Percentiles rank a stretch among this genome's conserved stretches.
phyloP scores from a whole-genome alignment of 805 yeast genomes.

The Sugiyamaella boreocaroliniensis region DNA sequence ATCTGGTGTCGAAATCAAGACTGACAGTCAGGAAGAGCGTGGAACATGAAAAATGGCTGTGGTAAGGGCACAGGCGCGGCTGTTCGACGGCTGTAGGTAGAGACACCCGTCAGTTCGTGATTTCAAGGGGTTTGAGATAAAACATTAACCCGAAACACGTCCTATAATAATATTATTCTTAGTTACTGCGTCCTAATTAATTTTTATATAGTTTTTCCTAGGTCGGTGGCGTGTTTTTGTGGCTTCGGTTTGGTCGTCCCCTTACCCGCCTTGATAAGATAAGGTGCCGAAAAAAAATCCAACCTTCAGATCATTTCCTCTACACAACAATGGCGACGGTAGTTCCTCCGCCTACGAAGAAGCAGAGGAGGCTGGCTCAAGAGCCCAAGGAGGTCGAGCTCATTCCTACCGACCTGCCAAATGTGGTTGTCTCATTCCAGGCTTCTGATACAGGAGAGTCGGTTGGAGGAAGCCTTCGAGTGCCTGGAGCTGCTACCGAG shows the following conservation, averaged over 20 bases:
- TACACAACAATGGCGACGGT: conserved; percentile 68
- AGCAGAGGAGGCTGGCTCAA: conserved; percentile 78
- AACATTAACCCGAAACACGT: no score
- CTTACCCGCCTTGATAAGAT: background rate
- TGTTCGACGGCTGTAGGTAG: background rate
- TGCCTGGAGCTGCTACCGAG: conserved; percentile 83
- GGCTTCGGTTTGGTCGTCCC: no score
- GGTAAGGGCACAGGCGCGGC: background rate
- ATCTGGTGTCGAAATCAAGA: background rate
- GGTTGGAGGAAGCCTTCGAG: conserved; percentile 78
- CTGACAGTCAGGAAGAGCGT: background rate
- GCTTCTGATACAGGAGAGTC: conserved; percentile 89
- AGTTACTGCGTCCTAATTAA: no score
- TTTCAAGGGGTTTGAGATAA: no score
- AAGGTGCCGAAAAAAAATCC: background rate
- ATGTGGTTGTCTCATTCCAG: conserved; percentile 81
- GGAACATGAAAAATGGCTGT: background rate
- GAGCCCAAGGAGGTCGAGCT: conserved; percentile 66
- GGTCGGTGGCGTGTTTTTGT: no score
- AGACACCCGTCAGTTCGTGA: no score
- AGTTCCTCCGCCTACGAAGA: conserved; percentile 89
- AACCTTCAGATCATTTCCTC: no score
- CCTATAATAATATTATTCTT: no score
- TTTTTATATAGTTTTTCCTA: no score
- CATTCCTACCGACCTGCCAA: conserved; percentile 73